Base-by-base conservation (phyloP, 2,329 filamentous ascomycete species). In the Cercospora berteroae region DNA sequence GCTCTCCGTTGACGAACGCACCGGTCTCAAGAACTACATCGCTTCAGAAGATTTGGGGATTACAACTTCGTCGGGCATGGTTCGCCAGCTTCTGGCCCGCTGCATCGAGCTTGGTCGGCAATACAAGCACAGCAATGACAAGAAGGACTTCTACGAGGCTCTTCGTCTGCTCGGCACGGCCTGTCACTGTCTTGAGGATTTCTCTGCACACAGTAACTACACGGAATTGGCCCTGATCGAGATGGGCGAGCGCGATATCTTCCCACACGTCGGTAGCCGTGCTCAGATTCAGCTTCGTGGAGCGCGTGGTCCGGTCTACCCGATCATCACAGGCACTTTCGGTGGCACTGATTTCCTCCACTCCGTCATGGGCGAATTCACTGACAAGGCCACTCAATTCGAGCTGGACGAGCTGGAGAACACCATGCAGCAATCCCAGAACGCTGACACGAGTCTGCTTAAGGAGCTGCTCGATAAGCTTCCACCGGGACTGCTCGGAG, bases 191-290 rank as follows among this genome's bases (percentile, higher is more conserved):
- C 82, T 97, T 25, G 94, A 96, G 81, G 94, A 97, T 77, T 98
- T 90, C 81, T 89, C 93, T 63, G 94, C 94, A 16, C 94, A 97
- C 81, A 96, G 92, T 78, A 97, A 97, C 83, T 97, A 96, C 80
- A 88, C 86, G 13, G 94, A 97, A 79, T 87, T 97, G 67, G 92
- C 91, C 67, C 84, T 97, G 58, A 93, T 95, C 74, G 93, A 97
- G 78, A 81, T 97, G 74, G 93, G 93, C 61, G 93, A 95, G 80
- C 83, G 81, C 5, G 86, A 91, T 68, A 81, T 97, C 67, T 97
- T 97, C 79, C 92, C 94, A 27, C 93, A 97, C 75, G 92, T 95
- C 64, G 94, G 94, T 39, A 85, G 88, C 66, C 81, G 87, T 73
- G 93, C 93, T n/a, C 82, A 83, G 75, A 82, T 97, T 29, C 83